Conservation (phyloP, 805 yeast genomes). For the Zygotorulaspora chibaensis region DNA sequence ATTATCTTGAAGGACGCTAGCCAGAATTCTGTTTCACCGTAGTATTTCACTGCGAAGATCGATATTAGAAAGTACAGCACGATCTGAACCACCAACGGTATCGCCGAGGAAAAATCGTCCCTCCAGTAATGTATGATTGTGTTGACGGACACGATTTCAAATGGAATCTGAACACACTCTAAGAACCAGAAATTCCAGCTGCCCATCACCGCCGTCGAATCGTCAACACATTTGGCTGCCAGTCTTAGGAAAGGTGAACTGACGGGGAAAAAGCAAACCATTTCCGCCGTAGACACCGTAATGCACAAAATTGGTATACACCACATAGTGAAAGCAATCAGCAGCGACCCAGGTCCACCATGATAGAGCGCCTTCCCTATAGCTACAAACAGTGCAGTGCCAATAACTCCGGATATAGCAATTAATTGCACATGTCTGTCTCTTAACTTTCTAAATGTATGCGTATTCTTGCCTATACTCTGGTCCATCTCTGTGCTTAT, state of each 20-base stretch:
- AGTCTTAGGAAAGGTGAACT: constrained; percentile 71
- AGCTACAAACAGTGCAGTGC: constrained; percentile 73
- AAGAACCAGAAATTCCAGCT: constrained; percentile 80
- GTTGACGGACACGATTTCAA: constrained; percentile 77
- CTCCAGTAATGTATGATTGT: constrained; percentile 79
- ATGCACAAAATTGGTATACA: constrained; percentile 63
- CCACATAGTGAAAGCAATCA: constrained; percentile 66
- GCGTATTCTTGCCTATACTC: constrained; percentile 12
- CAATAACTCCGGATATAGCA: constrained; percentile 79
- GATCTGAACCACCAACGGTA: constrained; percentile 60
- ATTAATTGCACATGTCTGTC: constrained; percentile 75
- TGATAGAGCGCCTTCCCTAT: constrained; percentile 58
- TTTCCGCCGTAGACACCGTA: constrained; percentile 71
- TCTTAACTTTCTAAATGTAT: constrained; percentile 47
- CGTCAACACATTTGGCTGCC: constrained; percentile 73
- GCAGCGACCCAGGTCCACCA: constrained; percentile 67
- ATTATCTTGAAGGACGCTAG: constrained; percentile 68
- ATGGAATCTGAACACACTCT: constrained; percentile 75
- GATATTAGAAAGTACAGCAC: constrained; percentile 61
- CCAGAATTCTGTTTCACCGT: constrained; percentile 83
- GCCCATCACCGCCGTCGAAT: constrained; percentile 66
- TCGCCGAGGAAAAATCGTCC: constrained; percentile 68
- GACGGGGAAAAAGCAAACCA: constrained; percentile 72
- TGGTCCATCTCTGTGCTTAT: constrained; percentile 15
- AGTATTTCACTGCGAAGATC: constrained; percentile 65